Evolutionary conservation across 257 asterid genomes (phyloP).

Genomic region (Catharanthus roseus): DNA sequence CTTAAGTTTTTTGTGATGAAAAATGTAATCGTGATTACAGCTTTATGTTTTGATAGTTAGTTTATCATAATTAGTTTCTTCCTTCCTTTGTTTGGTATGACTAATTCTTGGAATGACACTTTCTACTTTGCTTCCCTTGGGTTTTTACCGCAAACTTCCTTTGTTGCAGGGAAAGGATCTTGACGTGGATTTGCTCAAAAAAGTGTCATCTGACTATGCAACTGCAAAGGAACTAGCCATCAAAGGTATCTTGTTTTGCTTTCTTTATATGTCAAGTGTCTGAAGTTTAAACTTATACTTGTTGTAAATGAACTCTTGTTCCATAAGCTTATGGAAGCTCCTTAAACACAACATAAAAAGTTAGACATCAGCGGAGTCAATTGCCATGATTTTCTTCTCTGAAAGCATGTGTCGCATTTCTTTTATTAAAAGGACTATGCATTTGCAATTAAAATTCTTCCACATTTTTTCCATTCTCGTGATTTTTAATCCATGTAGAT

Average conservation of each 20-base stretch:
- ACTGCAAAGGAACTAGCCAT: constrained; percentile 71
- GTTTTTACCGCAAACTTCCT: background rate
- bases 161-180: constrained; percentile 60
- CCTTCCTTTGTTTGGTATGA: background rate
- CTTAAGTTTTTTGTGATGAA: background rate
- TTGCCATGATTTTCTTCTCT: background rate
- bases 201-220: constrained; percentile 67
- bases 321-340: background rate
- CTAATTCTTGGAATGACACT: background rate
- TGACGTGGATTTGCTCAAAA: constrained; percentile 62
- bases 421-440: background rate
- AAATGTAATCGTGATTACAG: background rate
- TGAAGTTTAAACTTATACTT: background rate
- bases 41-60: background rate
- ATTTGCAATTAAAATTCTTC: background rate
- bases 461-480: background rate
- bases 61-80: background rate
- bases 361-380: background rate
- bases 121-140: background rate
- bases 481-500: background rate
- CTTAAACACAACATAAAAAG: background rate
- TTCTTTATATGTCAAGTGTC: background rate
- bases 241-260: constrained; percentile 39
- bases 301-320: too few species aligned
- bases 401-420: background rate